A percentile compares a stretch with the other conserved stretches of the same genome.
Evolutionary conservation across 257 asterid species (phyloP).

Genomic region (Solanum medicagineum): DNA sequence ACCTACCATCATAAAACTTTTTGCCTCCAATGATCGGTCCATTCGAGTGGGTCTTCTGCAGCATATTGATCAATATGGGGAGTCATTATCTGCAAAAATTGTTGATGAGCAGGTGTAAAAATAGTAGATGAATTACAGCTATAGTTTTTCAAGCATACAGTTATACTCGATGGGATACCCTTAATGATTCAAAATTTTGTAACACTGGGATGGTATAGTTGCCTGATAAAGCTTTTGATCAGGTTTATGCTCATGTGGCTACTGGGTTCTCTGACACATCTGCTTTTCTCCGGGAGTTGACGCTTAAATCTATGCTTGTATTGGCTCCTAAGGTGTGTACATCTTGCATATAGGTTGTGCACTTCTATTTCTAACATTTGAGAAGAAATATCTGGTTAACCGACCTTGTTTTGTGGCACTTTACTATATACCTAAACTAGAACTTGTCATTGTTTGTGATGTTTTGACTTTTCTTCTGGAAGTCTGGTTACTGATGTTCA

Average conservation of each 20-base stretch:
- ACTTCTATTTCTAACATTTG: neutral
- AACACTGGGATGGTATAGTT: neutral
- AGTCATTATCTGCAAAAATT: slow-evolving; percentile 68
- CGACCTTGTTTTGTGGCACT: neutral
- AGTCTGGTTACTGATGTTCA: neutral
- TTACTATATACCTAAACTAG: neutral
- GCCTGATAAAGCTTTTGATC: slow-evolving; percentile 2
- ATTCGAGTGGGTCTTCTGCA: slow-evolving; percentile 84
- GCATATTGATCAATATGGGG: slow-evolving; percentile 92
- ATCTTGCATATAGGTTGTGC: neutral
- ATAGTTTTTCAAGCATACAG: slow-evolving; percentile 1
- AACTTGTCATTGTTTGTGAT: neutral
- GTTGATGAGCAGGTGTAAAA: slow-evolving; percentile 87
- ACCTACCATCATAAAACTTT: slow-evolving; percentile 82
- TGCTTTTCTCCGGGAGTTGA: slow-evolving; percentile 87
- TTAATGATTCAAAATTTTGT: neutral
- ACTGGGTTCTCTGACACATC: slow-evolving; percentile 96
- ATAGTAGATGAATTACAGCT: slow-evolving; percentile 3
- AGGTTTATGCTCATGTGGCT: slow-evolving; percentile 95
- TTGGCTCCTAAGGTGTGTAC: slow-evolving; percentile 88
- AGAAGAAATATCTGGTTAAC: neutral
- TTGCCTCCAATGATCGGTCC: slow-evolving; percentile 84
- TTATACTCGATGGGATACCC: neutral
- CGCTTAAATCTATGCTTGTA: slow-evolving; percentile 92
- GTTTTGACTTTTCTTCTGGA: neutral